Evolutionary conservation across 2,329 filamentous ascomycete genomes (phyloP), one percentile per base, ranked within the genome.

Genomic region (Trichoderma simmonsii): DNA sequence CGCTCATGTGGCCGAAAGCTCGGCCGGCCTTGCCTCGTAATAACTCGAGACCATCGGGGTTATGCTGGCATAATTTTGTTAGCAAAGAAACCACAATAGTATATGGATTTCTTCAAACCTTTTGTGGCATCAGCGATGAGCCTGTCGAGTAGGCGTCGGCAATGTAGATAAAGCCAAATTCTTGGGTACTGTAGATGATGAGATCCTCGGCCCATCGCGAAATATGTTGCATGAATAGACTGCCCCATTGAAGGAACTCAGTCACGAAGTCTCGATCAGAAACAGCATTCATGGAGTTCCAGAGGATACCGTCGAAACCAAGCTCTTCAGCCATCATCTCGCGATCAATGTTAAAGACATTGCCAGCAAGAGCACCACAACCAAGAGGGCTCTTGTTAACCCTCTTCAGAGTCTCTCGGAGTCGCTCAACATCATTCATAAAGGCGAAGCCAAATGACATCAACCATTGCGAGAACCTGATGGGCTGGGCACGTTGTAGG

Each of bases 181-280:
- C 92, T 71, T 89, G 83, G 9, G 91, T 90, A 26, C 87, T 90
- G 84, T 95, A 97, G 3, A 66, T 88, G 82, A 97, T 97, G 73
- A 97, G 84, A 79, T 97, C 94, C 83, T 97, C 93, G 4, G 91
- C 90, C 63, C 92, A 95, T 70, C 92, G 89, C 70, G 88, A 92
- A 76, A 97, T 86, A 84, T 96, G 93, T 73, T 89, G 86, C 90
- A 93, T 95, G 75, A 97, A 85, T 77, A 91, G 92, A 32, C 88
- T 88, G 8, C 89, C 90, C 92, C 93, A 97, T 80, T 93, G 90
- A 82, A 97, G 88, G 1, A 89, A 90, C 83, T 97, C 93, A 71
- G 92, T 87, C 9, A 95, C 89, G 77, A 96, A 97, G 80, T 97
- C 94, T 30, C 94, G 88, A 81, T 95, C 92, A 15, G 88, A 90